These are phyloP conservation scores for Colletotrichum higginsianum DNA, from an alignment of 2,329 filamentous ascomycete species.

Conservation along the genomic window DNA sequence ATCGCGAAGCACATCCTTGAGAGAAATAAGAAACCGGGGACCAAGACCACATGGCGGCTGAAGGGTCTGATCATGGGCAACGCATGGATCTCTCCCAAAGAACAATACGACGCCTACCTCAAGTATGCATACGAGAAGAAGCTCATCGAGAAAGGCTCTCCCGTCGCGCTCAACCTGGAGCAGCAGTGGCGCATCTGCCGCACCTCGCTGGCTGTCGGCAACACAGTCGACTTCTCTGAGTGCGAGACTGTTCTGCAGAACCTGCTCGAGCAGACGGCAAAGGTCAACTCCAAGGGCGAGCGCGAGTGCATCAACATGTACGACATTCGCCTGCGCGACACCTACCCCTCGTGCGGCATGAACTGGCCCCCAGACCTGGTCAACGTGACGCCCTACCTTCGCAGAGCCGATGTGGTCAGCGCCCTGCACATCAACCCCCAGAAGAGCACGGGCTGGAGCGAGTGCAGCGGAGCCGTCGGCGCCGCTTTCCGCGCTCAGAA, in stretches of 20 bases:
- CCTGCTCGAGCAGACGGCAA: constrained; percentile 77
- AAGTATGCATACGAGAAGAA: constrained; percentile 84
- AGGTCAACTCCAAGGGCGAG: constrained; percentile 62
- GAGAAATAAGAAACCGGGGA: constrained; percentile 78
- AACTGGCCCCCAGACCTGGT: constrained; percentile 94
- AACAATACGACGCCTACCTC: constrained; percentile 92
- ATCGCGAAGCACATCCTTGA: constrained; percentile 92
- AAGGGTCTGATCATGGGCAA: constrained; percentile 94
- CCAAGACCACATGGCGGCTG: constrained; percentile 78
- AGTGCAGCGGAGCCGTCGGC: constrained; percentile 88
- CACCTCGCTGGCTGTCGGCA: constrained; percentile 67
- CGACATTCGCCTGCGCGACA: constrained; percentile 88
- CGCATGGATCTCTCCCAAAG: constrained; percentile 92
- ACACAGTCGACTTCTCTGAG: constrained; percentile 74
- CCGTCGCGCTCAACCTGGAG: constrained; percentile 76
- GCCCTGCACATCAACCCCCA: constrained; percentile 88
- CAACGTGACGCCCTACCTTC: constrained; percentile 86
- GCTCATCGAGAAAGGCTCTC: constrained; percentile 77
- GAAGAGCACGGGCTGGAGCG: constrained; percentile 90
- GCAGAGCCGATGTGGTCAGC: constrained; percentile 80
- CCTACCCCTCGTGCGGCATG: constrained; percentile 91
- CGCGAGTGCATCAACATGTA: constrained; percentile 94
- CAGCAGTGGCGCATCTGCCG: constrained; percentile 78
- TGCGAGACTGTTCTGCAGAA: constrained; percentile 86
- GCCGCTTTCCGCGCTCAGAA: constrained; percentile 77